phyloP scores from a whole-genome alignment of 805 yeast genomes.

The Wickerhamomyces chaumierensis region DNA sequence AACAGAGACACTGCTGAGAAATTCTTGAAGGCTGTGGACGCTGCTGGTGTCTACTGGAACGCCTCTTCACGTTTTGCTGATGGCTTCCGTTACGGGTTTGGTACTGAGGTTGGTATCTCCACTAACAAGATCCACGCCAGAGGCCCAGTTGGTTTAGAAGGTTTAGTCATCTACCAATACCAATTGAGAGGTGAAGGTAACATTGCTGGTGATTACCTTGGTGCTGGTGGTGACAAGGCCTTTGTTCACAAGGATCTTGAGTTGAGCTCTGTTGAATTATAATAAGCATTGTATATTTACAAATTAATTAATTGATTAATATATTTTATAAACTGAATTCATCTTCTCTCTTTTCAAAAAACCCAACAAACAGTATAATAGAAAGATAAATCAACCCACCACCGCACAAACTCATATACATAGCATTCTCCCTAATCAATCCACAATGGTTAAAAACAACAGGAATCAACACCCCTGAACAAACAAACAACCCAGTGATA shows the following conservation, averaged over 20 bases:
- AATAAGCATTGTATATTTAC: no score
- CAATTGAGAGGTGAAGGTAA: constrained; percentile 90
- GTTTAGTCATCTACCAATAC: constrained; percentile 91
- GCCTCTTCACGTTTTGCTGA: constrained; percentile 96
- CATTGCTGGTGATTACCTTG: constrained; percentile 80
- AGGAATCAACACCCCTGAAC: constrained; percentile 70
- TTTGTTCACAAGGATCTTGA: constrained; percentile 66
- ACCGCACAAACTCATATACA: constrained; percentile 68
- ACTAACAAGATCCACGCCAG: constrained; percentile 96
- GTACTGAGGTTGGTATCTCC: constrained; percentile 96
- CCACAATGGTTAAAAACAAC: constrained; percentile 65
- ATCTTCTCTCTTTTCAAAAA: constrained; percentile 42
- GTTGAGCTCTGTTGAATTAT: constrained; percentile 1
- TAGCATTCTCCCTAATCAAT: constrained; percentile 59
- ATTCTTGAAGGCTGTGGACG: constrained; percentile 79
- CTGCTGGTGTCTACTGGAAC: constrained; percentile 97
- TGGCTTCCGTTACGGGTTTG: constrained; percentile 97
- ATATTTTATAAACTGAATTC: constrained; percentile 16
- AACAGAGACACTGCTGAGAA: constrained; percentile 56
- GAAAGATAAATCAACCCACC: constrained; percentile 79
- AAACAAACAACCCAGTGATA: constrained; percentile 62
- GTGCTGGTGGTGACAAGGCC: constrained; percentile 78
- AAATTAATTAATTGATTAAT: no score
- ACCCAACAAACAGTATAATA: constrained; percentile 70
- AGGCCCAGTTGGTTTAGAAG: constrained; percentile 98